Base-by-base conservation (phyloP, 163 green algal species). In the Coccomyxa subellipsoidea region DNA sequence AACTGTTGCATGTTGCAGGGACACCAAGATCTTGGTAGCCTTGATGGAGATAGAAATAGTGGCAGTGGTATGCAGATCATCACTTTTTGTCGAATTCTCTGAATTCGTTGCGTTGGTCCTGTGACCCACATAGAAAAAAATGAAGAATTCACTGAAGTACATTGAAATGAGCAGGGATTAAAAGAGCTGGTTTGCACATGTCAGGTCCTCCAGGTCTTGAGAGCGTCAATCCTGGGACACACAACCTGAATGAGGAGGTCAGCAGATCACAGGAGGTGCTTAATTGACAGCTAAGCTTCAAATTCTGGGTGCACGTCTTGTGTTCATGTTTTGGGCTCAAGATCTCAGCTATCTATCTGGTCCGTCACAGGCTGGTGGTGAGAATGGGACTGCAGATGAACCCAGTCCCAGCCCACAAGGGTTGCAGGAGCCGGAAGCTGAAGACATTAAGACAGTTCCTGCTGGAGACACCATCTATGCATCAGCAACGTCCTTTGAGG, bases 401-500 rank as follows among this genome's bases (percentile, higher is more conserved):
- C 66, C 66, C 66, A 73, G 7, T 34, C 27, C 27, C n/a, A 34
- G 8, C 2, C 66, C 66, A 32, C 66, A 73, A 34, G 39, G 39
- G 2, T 29, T 83, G 6, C 38, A 83, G 38, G 80, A 83, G 31
- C n/a, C 69, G 0, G 38, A 79, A 7, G 75, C 76, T 1, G 71
- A 70, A 15, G 87, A 85, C 69, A 86, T 89, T 32, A 87, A 81
- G 32, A 91, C 82, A 35, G 80, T 90, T 23, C 79, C 79, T 10
- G 80, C 85, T 54, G 88, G 86, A 29, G 88, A 91, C n/a, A 93
- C 84, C 27, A 92, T 95, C 53, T 98, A 98, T 86, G 88, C 83
- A 21, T 93, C 88, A 21, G 93, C 91, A 0, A 78, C 80, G 23
- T 92, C 84, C 6, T 96, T 97, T 89, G 94, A 97, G 75, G 93